Base-by-base conservation (phyloP, 164 flowering plant species). In the Nelumbo lutea region DNA sequence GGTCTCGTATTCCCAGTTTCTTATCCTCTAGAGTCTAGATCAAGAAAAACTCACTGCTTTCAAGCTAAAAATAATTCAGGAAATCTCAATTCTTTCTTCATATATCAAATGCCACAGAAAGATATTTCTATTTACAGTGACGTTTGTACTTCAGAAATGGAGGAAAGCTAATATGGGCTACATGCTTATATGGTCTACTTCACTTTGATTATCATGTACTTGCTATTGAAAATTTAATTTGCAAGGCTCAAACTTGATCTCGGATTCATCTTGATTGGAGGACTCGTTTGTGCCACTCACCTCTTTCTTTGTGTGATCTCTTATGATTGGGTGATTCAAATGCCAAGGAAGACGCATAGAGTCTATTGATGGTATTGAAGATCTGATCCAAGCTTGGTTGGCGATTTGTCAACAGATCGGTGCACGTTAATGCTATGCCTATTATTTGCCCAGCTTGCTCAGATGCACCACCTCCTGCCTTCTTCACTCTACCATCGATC, bases 351-450 rank as follows among this genome's bases (percentile, higher is more conserved):
- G 80, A 59, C 13, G 65, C 68, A 61, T 70, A 78, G 13, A 66
- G 41, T 68, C 38, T 64, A 8, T 53, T 52, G 43, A 83, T 69
- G 68, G 76, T 71, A 43, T 72, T 27, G 1, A 43, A 48, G 5
- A 82, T 63, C 59, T 76, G 78, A 56, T 1, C 62, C 76, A 85
- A 64, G 62, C 81, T 75, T 0, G 79, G 84, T 55, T 75, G 83
- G 38, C 59, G 59, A 15, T 67, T 66, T 5, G 46, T 57, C 38
- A 83, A 66, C 38, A 65, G 65, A 65, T 85, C 84, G 1, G 81
- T 78, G 74, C 89, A 87, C 83, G 78, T 69, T 62, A 87, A 63
- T 1, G 82, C 91, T 15, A 87, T 59, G 40, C 72, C 74, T 27
- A 87, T 68, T 11, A 61, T 80, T 40, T 78, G 78, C 46, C 73